Conservation (phyloP, 192 early-diverging fungal species). For the Backusella morwellensis region DNA sequence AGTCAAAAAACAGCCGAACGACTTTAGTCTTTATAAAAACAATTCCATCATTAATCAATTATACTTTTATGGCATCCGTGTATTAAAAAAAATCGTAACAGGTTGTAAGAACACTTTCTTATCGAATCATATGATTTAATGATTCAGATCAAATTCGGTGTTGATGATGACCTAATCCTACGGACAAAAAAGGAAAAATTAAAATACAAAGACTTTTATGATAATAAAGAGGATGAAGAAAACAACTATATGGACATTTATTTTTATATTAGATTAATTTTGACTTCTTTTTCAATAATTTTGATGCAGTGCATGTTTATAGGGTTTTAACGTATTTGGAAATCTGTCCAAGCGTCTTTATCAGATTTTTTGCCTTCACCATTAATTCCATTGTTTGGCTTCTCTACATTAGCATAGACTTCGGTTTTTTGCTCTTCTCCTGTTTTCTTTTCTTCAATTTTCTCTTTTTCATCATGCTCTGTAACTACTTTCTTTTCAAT, state of each 20-base stretch:
- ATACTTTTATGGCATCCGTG: too few species aligned
- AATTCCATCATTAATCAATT: too few species aligned
- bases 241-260: background rate
- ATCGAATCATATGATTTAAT: background rate
- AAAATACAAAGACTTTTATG: background rate
- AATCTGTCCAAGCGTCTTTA: background rate
- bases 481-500: background rate
- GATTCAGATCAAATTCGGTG: background rate
- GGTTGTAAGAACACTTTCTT: background rate
- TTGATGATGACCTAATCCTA: background rate
- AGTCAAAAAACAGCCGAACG: too few species aligned
- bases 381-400: background rate
- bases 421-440: background rate
- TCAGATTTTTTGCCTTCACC: background rate
- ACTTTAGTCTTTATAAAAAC: too few species aligned
- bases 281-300: background rate
- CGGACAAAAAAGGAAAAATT: background rate
- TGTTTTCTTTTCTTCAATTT: background rate
- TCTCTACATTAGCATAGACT: background rate
- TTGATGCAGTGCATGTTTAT: background rate
- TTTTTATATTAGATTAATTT: background rate
- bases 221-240: background rate
- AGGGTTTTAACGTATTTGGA: background rate
- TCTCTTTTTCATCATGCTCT: background rate
- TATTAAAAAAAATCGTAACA: background rate